Evolutionary conservation across 2,329 filamentous ascomycete genomes (phyloP).

Genomic region (Fusarium tricinctum): DNA sequence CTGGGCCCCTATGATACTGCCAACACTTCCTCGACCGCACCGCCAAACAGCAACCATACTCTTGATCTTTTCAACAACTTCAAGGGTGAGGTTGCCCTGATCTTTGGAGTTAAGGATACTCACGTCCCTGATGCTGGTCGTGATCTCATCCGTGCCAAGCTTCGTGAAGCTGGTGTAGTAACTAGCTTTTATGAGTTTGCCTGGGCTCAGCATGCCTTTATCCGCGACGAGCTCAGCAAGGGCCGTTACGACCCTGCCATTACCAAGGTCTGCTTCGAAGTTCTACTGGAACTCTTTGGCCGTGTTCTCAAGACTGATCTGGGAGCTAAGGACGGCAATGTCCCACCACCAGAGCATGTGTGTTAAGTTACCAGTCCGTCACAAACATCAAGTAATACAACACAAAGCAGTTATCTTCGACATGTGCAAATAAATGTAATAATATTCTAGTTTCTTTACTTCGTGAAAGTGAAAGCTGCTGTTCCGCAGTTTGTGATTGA

Average conservation of each 20-base stretch:
- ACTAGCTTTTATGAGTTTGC: slow-evolving; percentile 91
- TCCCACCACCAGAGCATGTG: slow-evolving; percentile 77
- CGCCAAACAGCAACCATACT: slow-evolving; percentile 63
- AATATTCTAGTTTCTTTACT: slow-evolving; percentile 49
- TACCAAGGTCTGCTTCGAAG: slow-evolving; percentile 89
- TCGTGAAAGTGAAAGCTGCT: slow-evolving; percentile 46
- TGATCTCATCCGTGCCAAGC: slow-evolving; percentile 84
- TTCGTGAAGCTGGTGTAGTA: slow-evolving; percentile 79
- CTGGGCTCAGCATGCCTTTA: slow-evolving; percentile 97
- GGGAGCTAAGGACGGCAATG: slow-evolving; percentile 74
- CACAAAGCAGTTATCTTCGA: neutral
- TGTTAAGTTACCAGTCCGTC: slow-evolving; percentile 63
- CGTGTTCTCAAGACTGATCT: slow-evolving; percentile 83
- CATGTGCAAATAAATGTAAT: slow-evolving; percentile 36
- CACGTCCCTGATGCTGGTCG: slow-evolving; percentile 88
- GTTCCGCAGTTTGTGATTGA: slow-evolving; percentile 23
- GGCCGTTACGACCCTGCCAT: slow-evolving; percentile 93
- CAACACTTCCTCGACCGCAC: slow-evolving; percentile 60
- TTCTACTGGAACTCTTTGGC: slow-evolving; percentile 87
- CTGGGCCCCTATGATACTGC: slow-evolving; percentile 72
- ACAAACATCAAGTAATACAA: neutral
- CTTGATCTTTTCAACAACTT: slow-evolving; percentile 73
- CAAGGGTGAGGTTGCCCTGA: slow-evolving; percentile 87
- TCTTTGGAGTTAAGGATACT: slow-evolving; percentile 91
- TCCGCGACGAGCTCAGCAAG: slow-evolving; percentile 91